Conservation (phyloP, 2,329 filamentous ascomycete species). For the Ophiocordyceps camponoti-leonardi region DNA sequence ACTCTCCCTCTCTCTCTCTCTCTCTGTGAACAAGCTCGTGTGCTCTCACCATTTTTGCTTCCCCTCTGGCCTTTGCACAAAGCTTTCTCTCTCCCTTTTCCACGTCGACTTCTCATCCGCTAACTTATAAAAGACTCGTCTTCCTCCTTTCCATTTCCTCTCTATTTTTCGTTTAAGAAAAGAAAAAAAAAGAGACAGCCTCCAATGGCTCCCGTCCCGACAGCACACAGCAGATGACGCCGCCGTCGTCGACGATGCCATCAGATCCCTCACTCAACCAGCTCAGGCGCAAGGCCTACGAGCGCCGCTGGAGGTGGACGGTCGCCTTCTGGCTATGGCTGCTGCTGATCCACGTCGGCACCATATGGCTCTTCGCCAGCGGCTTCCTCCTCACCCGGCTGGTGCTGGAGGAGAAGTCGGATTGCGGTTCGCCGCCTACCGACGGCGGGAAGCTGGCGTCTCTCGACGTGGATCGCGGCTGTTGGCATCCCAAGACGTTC, state of each 20-base stretch:
- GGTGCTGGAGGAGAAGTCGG: constrained; percentile 60
- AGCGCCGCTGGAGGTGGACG: constrained; percentile 37
- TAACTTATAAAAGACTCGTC: background rate
- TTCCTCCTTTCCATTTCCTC: background rate
- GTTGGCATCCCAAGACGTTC: constrained; percentile 93
- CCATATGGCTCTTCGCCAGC: constrained; percentile 83
- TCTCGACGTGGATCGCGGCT: constrained; percentile 44
- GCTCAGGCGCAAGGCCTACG: constrained; percentile 29
- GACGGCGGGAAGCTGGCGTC: constrained; percentile 20
- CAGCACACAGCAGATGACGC: constrained; percentile 7
- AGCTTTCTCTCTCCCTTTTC: too few species aligned
- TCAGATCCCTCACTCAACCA: constrained; percentile 23
- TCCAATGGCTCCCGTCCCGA: constrained; percentile 11
- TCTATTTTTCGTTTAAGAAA: background rate
- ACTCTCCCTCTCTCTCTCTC: too few species aligned
- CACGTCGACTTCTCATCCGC: background rate
- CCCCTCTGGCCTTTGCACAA: too few species aligned
- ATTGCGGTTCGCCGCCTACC: constrained; percentile 52
- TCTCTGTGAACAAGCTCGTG: too few species aligned
- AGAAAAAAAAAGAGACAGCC: constrained; percentile 5
- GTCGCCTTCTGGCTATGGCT: constrained; percentile 54
- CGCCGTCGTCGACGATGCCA: constrained; percentile 8
- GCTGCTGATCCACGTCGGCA: constrained; percentile 57
- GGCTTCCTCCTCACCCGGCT: constrained; percentile 84
- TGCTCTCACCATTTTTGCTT: too few species aligned